Base-by-base conservation (phyloP, 257 asterid genomes). In the Lycium barbarum region DNA sequence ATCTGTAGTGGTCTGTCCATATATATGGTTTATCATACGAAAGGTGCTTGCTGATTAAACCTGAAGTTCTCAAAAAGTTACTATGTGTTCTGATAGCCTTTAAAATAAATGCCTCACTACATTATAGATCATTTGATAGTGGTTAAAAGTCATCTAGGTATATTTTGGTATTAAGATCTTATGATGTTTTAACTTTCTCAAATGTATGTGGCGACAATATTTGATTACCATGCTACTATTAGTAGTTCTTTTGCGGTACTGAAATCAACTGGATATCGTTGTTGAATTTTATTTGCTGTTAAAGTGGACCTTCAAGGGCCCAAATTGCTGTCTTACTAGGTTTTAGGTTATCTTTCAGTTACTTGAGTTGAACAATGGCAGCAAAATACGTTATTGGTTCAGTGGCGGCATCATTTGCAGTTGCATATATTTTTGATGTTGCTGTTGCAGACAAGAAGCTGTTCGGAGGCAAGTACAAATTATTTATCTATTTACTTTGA, bases 361-460 rank as follows among this genome's bases (percentile, higher is more conserved):
- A 14, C 54, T 73, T 84, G 72, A 74, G 68, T 58, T 83, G 38
- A 70, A 85, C 67, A 49, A 90, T 90, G 93, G 58, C 92, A 15
- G 45, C 89, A 8, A 85, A 81, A 82, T 83, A 86, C 78, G 73
- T 89, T 38, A 4, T 89, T 79, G 57, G 88, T 79, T 71, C 88
- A 26, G 0, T 88, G 18, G 83, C 66, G 72, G 93, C 86, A 81
- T 84, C 93, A 40, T 62, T 88, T 83, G 92, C 78, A 4, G 51
- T 90, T 79, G 93, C 88, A 81, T 90, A 84, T 58, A 72, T 62
- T 15, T 86, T 49, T 43, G 92, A 90, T 78, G 4, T 74, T 58
- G 3, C 84, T 55, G 66, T 90, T 65, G 59, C 92, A 4, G 90
- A 88, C 71, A 70, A 71, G 38, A 90, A 90, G 85, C 38, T 90